Evolutionary conservation across 306 rosid genomes (phyloP).

Genomic region (Castanea mollissima): DNA sequence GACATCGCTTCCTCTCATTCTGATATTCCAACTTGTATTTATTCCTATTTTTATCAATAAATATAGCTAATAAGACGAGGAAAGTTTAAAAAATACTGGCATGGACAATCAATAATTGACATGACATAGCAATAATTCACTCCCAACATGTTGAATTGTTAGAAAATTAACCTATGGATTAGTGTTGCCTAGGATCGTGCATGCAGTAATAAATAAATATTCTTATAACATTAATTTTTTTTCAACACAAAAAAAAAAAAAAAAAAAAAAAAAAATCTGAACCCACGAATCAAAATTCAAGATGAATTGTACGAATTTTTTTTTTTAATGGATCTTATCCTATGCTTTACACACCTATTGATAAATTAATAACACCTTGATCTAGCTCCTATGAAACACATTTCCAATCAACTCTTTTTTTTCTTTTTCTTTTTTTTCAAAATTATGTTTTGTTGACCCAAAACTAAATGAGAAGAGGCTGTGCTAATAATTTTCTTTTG

Average conservation of each 20-base stretch:
- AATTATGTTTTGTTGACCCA: too few relatives aligned
- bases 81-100: background rate
- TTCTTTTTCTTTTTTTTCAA: fast-evolving
- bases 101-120: constrained; percentile 20
- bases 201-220: constrained; percentile 8
- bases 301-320: too few relatives aligned
- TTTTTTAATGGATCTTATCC: too few relatives aligned
- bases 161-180: constrained; percentile 48
- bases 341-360: too few relatives aligned
- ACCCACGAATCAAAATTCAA: background rate
- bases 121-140: background rate
- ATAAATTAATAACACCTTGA: too few relatives aligned
- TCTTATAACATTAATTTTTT: background rate
- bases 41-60: background rate
- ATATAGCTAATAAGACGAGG: constrained; percentile 6
- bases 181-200: constrained; percentile 46
- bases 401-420: too few relatives aligned
- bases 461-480: too few relatives aligned
- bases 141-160: constrained; percentile 8
- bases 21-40: constrained; percentile 25
- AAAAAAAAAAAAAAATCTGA: background rate
- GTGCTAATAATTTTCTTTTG: too few relatives aligned
- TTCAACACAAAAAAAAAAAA: background rate
- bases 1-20: constrained; percentile 43
- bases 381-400: too few relatives aligned